Conservation (phyloP, 2,329 filamentous ascomycete genomes). For the Fusarium cicatricum region DNA sequence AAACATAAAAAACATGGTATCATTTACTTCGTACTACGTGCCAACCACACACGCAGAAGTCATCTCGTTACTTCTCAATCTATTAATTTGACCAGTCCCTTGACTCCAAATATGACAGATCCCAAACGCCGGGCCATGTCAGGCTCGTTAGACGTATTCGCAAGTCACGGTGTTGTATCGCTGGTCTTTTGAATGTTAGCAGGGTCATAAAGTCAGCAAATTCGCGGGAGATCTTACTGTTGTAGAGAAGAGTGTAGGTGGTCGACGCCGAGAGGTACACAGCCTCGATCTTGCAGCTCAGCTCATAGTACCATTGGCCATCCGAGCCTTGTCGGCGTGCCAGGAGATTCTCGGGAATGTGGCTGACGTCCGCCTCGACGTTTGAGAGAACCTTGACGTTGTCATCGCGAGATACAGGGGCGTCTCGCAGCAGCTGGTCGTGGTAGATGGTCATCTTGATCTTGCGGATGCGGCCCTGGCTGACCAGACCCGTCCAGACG, state of each 20-base stretch:
- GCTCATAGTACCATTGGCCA: slow-evolving; percentile 51
- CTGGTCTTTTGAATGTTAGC: slow-evolving; percentile 44
- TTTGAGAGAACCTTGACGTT: slow-evolving; percentile 49
- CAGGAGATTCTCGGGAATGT: slow-evolving; percentile 51
- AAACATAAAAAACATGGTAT: not conserved
- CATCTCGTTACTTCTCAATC: not conserved
- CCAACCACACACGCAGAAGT: not conserved
- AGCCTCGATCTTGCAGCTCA: slow-evolving; percentile 52
- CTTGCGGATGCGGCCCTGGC: slow-evolving; percentile 44
- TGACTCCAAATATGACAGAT: not conserved
- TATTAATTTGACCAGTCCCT: not conserved
- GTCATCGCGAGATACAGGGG: slow-evolving; percentile 48
- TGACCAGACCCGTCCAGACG: slow-evolving; percentile 45
- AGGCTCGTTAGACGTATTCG: slow-evolving; percentile 50
- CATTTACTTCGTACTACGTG: not conserved
- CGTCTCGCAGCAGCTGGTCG: slow-evolving; percentile 42
- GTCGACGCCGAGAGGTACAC: slow-evolving; percentile 54
- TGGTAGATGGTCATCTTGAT: slow-evolving; percentile 51
- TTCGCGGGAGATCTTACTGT: slow-evolving; percentile 43
- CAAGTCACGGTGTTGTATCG: slow-evolving; percentile 53
- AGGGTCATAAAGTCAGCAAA: not conserved
- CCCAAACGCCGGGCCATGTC: not conserved
- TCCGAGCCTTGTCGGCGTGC: slow-evolving; percentile 47
- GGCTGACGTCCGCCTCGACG: slow-evolving; percentile 51
- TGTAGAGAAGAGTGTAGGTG: slow-evolving; percentile 54